phyloP scores from a whole-genome alignment of 139 green algal species.

The Gonium pectorale region DNA sequence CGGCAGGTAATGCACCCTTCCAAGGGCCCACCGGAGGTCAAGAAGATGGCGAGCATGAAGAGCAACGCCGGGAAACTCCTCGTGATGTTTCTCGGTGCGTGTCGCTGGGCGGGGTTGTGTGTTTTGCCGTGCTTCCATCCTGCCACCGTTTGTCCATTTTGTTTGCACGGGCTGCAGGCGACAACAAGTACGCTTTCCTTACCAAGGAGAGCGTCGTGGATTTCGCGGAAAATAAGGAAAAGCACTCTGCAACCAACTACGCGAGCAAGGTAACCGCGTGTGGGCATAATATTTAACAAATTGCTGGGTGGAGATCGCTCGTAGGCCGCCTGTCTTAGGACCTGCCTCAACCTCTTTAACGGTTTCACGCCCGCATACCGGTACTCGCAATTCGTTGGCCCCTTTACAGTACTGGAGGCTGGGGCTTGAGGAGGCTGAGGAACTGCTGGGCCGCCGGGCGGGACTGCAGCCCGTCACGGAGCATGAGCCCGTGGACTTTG shows the following conservation, averaged over 20 bases:
- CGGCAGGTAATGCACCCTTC: slow-evolving; percentile 24
- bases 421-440: slow-evolving; percentile 25
- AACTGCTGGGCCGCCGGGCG: slow-evolving; percentile 24
- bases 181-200: slow-evolving; percentile 42
- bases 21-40: slow-evolving; percentile 28
- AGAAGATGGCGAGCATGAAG: slow-evolving; percentile 40
- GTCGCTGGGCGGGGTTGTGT: neutral
- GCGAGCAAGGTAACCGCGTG: slow-evolving; percentile 19
- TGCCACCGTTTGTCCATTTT: neutral
- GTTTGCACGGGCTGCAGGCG: neutral
- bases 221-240: slow-evolving; percentile 15
- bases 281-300: neutral
- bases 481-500: slow-evolving; percentile 32
- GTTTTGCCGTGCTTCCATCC: too few species aligned
- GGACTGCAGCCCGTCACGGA: slow-evolving; percentile 1
- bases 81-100: slow-evolving; percentile 31
- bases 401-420: slow-evolving; percentile 24
- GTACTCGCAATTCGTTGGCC: neutral
- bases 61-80: slow-evolving; percentile 32
- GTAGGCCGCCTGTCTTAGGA: neutral
- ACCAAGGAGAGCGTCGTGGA: slow-evolving; percentile 25
- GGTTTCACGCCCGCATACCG: neutral
- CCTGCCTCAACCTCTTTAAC: neutral
- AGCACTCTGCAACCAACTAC: slow-evolving; percentile 22
- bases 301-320: neutral